Percentiles rank a stretch among this genome's conserved stretches.
Conservation (phyloP, 2,329 filamentous ascomycete genomes). For the Waltergamsia citrina region DNA sequence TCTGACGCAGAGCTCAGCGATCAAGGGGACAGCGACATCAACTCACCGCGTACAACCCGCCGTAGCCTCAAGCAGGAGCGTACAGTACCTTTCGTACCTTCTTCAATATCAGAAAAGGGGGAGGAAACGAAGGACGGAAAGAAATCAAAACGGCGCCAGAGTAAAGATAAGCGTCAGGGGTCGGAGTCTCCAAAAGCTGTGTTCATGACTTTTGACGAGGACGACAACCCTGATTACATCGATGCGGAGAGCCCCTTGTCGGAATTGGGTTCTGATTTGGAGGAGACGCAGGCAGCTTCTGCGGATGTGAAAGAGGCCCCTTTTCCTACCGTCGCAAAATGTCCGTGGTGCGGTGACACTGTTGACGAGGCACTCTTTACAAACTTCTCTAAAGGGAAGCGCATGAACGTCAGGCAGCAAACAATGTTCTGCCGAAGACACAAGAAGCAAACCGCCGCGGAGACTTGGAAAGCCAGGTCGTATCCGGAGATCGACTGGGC, state of each 20-base stretch:
- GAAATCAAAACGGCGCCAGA: too few species aligned
- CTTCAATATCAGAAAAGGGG: too few species aligned
- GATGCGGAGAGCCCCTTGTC: neutral
- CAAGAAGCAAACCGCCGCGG: constrained; percentile 42
- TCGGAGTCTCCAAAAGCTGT: too few species aligned
- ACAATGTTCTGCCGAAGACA: constrained; percentile 56
- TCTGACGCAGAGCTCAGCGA: too few species aligned
- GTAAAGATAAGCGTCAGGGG: too few species aligned
- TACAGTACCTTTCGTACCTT: too few species aligned
- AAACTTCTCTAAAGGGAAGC: constrained; percentile 34
- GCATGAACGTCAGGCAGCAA: constrained; percentile 49
- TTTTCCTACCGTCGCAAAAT: constrained; percentile 19
- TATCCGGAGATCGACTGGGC: constrained; percentile 70
- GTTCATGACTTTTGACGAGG: neutral
- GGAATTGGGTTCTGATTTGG: neutral
- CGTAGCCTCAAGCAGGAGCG: too few species aligned
- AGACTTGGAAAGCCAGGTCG: constrained; percentile 36
- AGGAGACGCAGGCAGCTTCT: neutral
- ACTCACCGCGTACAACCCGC: too few species aligned
- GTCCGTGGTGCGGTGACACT: constrained; percentile 56
- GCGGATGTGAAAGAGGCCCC: neutral
- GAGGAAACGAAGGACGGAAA: too few species aligned
- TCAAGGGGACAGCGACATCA: too few species aligned
- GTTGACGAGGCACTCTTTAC: constrained; percentile 48
- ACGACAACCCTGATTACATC: neutral